These are phyloP conservation scores for Blastobotrys parvus DNA, from an alignment of 805 yeast genomes.

Conservation along the genomic window DNA sequence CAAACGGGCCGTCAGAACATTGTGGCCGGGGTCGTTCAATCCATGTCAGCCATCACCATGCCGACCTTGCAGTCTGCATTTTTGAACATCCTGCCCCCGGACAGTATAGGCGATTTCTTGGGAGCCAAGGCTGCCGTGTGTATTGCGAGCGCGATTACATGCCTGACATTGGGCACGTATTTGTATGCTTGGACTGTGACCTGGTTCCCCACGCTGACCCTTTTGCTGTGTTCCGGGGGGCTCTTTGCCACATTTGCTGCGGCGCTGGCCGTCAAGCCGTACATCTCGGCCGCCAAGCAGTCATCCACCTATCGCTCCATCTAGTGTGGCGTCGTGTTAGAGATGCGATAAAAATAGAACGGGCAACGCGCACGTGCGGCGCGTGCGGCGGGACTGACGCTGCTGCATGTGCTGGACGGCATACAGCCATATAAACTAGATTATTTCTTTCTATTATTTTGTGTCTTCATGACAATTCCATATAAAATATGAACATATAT, in stretches of 20 bases:
- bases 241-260: not conserved
- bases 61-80: not conserved
- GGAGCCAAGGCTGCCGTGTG: not conserved
- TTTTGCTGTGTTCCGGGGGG: not conserved
- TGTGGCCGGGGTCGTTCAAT: not conserved
- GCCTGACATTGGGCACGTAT: not conserved
- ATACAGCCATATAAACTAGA: no score
- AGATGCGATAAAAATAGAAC: no score
- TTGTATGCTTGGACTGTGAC: not conserved
- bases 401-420: no score
- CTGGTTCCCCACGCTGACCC: not conserved
- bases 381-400: no score
- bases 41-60: not conserved
- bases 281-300: not conserved
- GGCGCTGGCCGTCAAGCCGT: not conserved
- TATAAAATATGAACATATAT: no score
- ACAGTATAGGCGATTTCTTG: not conserved
- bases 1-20: not conserved
- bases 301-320: no score
- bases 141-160: not conserved
- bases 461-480: no score
- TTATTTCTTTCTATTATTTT: no score
- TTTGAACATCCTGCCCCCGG: not conserved
- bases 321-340: no score
- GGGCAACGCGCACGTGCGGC: no score